Conservation (phyloP, 306 rosid genomes). For the Gillenia trifoliata region DNA sequence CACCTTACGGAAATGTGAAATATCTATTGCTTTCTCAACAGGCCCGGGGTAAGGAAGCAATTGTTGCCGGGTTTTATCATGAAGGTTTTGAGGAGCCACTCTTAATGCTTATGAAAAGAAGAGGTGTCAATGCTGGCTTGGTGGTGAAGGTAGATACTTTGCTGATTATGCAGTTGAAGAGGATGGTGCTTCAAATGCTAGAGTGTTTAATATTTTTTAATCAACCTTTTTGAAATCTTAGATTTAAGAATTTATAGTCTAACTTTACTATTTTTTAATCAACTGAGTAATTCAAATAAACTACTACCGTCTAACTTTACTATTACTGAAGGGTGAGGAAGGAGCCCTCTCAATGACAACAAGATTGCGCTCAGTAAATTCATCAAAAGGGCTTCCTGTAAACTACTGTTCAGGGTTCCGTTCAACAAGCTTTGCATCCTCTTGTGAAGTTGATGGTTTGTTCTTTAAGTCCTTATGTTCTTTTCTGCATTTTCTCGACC, state of each 20-base stretch:
- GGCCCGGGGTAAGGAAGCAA: constrained; percentile 92
- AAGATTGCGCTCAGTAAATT: constrained; percentile 55
- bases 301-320: constrained; percentile 21
- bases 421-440: constrained; percentile 38
- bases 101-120: constrained; percentile 97
- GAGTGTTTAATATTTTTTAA: background rate
- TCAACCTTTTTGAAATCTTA: background rate
- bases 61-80: constrained; percentile 92
- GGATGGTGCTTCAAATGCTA: background rate
- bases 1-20: constrained; percentile 5
- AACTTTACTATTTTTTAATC: background rate
- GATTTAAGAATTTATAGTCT: background rate
- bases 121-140: constrained; percentile 91
- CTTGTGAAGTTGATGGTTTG: constrained; percentile 66
- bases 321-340: constrained; percentile 77
- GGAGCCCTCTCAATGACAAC: constrained; percentile 98
- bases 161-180: constrained; percentile 4
- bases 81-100: constrained; percentile 86
- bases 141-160: constrained; percentile 77
- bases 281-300: constrained; percentile 7
- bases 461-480: constrained; percentile 21
- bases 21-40: constrained; percentile 22
- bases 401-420: constrained; percentile 93
- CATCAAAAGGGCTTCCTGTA: constrained; percentile 74
- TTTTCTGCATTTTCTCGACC: background rate